Percentiles rank a stretch among this genome's conserved stretches.
Conservation (phyloP, 306 rosid species). For the Quercus variabilis region DNA sequence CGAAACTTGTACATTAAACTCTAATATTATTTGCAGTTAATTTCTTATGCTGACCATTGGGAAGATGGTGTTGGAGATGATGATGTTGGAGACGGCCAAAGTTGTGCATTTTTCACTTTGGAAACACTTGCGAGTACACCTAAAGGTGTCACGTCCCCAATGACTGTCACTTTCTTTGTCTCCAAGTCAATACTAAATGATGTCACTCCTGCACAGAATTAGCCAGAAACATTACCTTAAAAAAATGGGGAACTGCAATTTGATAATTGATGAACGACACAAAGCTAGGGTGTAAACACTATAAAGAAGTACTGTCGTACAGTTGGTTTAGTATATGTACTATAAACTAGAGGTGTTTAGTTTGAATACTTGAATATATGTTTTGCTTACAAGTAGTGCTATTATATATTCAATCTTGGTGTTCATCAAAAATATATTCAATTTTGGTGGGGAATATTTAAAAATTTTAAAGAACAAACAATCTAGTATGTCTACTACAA, state of each 20-base stretch:
- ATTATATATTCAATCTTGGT: neutral
- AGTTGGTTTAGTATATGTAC: too few relatives aligned
- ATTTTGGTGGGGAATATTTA: too few relatives aligned
- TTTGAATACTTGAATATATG: neutral
- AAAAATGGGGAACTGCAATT: neutral
- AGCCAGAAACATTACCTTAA: neutral
- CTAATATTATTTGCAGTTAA: neutral
- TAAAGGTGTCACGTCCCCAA: constrained; percentile 70
- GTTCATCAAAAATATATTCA: too few relatives aligned
- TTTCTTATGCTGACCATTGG: constrained; percentile 38
- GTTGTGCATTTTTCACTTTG: constrained; percentile 81
- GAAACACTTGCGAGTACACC: constrained; percentile 71
- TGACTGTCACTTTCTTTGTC: constrained; percentile 75
- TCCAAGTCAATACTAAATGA: constrained; percentile 72
- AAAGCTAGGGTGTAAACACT: neutral
- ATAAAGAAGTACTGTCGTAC: neutral
- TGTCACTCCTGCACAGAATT: constrained; percentile 65
- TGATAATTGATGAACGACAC: too few relatives aligned
- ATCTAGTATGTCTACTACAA: neutral
- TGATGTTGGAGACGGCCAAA: constrained; percentile 59
- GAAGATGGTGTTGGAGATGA: constrained; percentile 30
- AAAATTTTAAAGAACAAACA: too few relatives aligned
- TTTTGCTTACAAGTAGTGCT: neutral
- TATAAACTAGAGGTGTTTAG: neutral
- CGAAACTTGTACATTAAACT: neutral